Evolutionary conservation across 2,329 filamentous ascomycete genomes (phyloP).

Genomic region (Kalmusia sp.): DNA sequence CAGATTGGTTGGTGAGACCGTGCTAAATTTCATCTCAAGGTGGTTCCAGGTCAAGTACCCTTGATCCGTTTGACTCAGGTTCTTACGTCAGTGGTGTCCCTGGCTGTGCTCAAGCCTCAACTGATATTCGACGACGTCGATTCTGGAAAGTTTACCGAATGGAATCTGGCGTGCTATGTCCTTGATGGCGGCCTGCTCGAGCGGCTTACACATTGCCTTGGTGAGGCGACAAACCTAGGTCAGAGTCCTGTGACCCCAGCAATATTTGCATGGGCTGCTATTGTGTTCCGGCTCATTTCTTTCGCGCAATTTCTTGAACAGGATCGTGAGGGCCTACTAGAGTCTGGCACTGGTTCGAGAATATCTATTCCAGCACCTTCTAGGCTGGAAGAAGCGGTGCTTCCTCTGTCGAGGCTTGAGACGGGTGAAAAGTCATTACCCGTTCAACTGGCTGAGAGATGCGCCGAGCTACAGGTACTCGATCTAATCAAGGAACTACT

Average conservation of each 20-base stretch:
- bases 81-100: conserved; percentile 72
- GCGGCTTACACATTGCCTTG: conserved; percentile 75
- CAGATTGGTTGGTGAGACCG: no score
- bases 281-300: conserved; percentile 50
- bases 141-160: conserved; percentile 30
- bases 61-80: conserved; percentile 72
- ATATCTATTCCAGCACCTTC: conserved; percentile 22
- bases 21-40: conserved; percentile 3
- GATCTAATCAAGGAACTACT: conserved; percentile 34
- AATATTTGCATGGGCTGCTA: conserved; percentile 80
- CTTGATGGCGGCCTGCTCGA: conserved; percentile 73
- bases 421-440: conserved; percentile 30
- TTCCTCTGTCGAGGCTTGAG: conserved; percentile 30
- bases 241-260: conserved; percentile 73
- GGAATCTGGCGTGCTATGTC: conserved; percentile 65
- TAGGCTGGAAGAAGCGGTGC: conserved; percentile 36
- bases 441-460: conserved; percentile 33
- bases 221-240: conserved; percentile 60
- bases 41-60: conserved; percentile 42
- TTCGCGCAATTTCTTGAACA: conserved; percentile 32
- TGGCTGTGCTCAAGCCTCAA: conserved; percentile 75
- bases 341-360: conserved; percentile 22
- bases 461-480: conserved; percentile 32
- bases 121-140: conserved; percentile 60
- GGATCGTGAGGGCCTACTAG: conserved; percentile 35